phyloP scores from a whole-genome alignment of 129 eudicot genomes.

The Apium graveolens region DNA sequence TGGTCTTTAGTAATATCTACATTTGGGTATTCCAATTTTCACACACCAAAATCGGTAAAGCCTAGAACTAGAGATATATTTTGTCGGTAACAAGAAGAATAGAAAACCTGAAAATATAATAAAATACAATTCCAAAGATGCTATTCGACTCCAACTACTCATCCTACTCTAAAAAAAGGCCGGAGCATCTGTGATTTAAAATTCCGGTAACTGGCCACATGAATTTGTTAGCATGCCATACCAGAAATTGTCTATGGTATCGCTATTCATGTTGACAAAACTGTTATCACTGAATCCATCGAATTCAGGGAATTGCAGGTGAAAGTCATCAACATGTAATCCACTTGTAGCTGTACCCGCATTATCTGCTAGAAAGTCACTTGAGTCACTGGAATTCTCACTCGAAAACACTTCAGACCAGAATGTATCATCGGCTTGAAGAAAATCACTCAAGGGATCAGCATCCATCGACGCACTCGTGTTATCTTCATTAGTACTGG shows the following conservation, averaged over 20 bases:
- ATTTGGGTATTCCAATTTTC: too few species aligned
- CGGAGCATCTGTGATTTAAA: not conserved
- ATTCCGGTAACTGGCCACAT: slow-evolving; percentile 27
- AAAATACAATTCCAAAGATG: not conserved
- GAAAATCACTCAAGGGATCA: not conserved
- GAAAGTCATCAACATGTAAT: slow-evolving; percentile 9
- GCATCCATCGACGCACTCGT: slow-evolving; percentile 11
- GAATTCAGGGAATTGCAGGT: slow-evolving; percentile 20
- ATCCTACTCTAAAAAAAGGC: not conserved
- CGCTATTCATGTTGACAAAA: slow-evolving; percentile 22
- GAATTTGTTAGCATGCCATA: slow-evolving; percentile 31
- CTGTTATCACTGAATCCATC: slow-evolving; percentile 4
- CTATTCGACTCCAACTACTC: not conserved
- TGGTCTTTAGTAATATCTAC: too few species aligned
- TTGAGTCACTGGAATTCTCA: slow-evolving; percentile 15
- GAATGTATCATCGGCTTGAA: slow-evolving; percentile 29
- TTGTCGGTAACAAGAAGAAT: too few species aligned
- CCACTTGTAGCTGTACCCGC: slow-evolving; percentile 10
- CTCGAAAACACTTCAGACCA: slow-evolving; percentile 39
- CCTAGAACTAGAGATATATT: too few species aligned
- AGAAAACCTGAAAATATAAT: not conserved
- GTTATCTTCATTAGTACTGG: slow-evolving; percentile 2
- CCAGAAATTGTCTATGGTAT: slow-evolving; percentile 57
- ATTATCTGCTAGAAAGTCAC: not conserved
- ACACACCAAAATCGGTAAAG: too few species aligned